phyloP scores from a whole-genome alignment of 768 basidiomycete genomes.

The Mycena leptocephala region DNA sequence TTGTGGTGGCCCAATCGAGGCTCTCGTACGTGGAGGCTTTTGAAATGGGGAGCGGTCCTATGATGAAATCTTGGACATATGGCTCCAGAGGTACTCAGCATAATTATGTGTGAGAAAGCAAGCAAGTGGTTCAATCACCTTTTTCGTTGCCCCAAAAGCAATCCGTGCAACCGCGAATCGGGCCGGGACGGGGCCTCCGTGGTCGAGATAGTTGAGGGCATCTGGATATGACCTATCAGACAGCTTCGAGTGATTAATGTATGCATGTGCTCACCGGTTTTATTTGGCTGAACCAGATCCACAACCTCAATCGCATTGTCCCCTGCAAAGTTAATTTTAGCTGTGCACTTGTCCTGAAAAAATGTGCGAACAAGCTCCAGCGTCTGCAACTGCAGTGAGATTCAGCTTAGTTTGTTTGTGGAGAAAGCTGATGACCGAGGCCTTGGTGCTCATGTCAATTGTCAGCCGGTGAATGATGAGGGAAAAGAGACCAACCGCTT shows the following conservation, averaged over 20 bases:
- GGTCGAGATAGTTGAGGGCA: slow-evolving; percentile 36
- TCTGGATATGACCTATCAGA: slow-evolving; percentile 21
- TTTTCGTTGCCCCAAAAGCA: slow-evolving; percentile 35
- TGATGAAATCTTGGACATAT: slow-evolving; percentile 35
- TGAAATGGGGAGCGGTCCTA: slow-evolving; percentile 40
- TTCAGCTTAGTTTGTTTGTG: slow-evolving; percentile 39
- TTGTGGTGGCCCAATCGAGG: slow-evolving; percentile 40
- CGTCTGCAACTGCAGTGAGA: slow-evolving; percentile 35
- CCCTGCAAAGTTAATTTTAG: slow-evolving; percentile 23
- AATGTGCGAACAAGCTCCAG: slow-evolving; percentile 28
- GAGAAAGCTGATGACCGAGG: slow-evolving; percentile 38
- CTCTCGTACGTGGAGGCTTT: slow-evolving; percentile 31
- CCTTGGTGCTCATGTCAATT: not conserved
- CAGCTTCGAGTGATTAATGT: not conserved
- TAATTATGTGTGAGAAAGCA: not conserved
- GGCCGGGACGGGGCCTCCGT: slow-evolving; percentile 18
- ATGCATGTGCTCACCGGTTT: slow-evolving; percentile 31
- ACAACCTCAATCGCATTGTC: slow-evolving; percentile 41
- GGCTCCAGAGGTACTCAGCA: slow-evolving; percentile 13
- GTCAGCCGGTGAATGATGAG: not conserved
- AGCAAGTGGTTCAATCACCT: slow-evolving; percentile 19
- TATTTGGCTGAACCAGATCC: slow-evolving; percentile 39
- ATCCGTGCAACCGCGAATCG: slow-evolving; percentile 38
- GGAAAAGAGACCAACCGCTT: slow-evolving; percentile 24
- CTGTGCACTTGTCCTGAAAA: not conserved